Conservation (phyloP, 352 stramenopile species). For the Plasmopara halstedii region DNA sequence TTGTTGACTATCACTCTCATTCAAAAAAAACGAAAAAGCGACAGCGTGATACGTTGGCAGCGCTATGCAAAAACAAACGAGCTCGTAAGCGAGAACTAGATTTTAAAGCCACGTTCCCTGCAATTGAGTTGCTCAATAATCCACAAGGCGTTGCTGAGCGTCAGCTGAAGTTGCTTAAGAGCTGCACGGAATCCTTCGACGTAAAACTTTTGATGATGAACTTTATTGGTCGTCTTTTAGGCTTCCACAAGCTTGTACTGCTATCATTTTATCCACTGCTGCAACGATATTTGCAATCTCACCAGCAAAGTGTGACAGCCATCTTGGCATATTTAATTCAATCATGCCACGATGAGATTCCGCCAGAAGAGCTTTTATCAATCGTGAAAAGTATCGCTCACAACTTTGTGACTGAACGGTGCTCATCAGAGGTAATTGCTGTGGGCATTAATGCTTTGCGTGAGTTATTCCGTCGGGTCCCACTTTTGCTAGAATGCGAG, state of each 20-base stretch:
- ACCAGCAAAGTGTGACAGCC: conserved; percentile 88
- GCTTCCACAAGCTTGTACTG: conserved; percentile 97
- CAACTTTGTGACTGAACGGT: conserved; percentile 97
- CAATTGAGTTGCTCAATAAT: conserved; percentile 97
- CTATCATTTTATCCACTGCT: conserved; percentile 95
- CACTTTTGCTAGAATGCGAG: conserved; percentile 91
- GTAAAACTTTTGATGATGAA: conserved; percentile 98
- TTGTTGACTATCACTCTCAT: conserved; percentile 92
- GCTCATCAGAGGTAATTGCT: conserved; percentile 93
- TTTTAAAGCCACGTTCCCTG: conserved; percentile 88
- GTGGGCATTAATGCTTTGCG: conserved; percentile 97
- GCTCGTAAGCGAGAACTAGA: conserved; percentile 68
- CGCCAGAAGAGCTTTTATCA: conserved; percentile 93
- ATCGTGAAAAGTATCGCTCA: conserved; percentile 96
- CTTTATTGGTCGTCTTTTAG: conserved; percentile 94
- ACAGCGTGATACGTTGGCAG: conserved; percentile 73
- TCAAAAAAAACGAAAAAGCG: conserved; percentile 96
- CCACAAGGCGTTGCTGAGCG: conserved; percentile 92
- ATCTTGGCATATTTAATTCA: conserved; percentile 97
- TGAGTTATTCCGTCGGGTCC: conserved; percentile 92
- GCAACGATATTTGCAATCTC: conserved; percentile 88
- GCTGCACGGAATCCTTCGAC: conserved; percentile 87
- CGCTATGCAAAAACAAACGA: conserved; percentile 88
- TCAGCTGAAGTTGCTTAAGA: conserved; percentile 89
- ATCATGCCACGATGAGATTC: conserved; percentile 95